A percentile compares a stretch with the other conserved stretches of the same genome.
phyloP scores from a whole-genome alignment of 2,329 filamentous ascomycete genomes.

The Neonectria magnoliae region DNA sequence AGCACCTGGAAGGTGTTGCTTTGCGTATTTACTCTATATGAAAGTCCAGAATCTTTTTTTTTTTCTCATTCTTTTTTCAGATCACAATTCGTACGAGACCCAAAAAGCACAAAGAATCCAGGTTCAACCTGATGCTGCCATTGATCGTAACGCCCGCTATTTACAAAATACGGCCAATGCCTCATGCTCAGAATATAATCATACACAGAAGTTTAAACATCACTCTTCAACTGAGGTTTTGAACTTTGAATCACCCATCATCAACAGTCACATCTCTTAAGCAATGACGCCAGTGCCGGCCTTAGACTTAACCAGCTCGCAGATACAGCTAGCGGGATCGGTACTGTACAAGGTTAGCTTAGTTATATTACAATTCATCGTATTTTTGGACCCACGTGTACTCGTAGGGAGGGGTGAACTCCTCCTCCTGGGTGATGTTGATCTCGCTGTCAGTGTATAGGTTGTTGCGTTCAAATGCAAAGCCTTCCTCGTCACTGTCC shows the following conservation, averaged over 20 bases:
- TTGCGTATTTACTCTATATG: no score
- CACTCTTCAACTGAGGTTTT: background rate
- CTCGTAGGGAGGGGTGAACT: conserved; percentile 48
- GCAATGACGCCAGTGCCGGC: conserved; percentile 38
- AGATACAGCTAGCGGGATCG: conserved; percentile 36
- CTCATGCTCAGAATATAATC: conserved; percentile 14
- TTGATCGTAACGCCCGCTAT: conserved; percentile 14
- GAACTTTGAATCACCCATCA: background rate
- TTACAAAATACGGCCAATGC: conserved; percentile 6
- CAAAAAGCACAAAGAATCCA: background rate
- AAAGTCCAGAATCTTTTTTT: no score
- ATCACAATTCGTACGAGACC: background rate
- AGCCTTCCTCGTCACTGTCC: conserved; percentile 58
- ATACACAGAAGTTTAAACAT: background rate
- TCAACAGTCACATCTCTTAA: background rate
- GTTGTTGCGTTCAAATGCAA: conserved; percentile 55
- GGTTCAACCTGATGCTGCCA: conserved; percentile 16
- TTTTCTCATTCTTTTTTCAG: no score
- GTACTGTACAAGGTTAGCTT: conserved; percentile 13
- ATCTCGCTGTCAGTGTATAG: conserved; percentile 52
- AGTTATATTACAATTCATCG: no score
- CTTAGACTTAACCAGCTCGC: conserved; percentile 38
- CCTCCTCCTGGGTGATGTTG: conserved; percentile 48
- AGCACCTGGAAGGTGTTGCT: no score
- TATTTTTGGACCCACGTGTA: conserved; percentile 45